Evolutionary conservation across 1,139 yeast species (phyloP), one percentile per base, ranked within the genome.

Genomic region (Debaryomyces sp.): DNA sequence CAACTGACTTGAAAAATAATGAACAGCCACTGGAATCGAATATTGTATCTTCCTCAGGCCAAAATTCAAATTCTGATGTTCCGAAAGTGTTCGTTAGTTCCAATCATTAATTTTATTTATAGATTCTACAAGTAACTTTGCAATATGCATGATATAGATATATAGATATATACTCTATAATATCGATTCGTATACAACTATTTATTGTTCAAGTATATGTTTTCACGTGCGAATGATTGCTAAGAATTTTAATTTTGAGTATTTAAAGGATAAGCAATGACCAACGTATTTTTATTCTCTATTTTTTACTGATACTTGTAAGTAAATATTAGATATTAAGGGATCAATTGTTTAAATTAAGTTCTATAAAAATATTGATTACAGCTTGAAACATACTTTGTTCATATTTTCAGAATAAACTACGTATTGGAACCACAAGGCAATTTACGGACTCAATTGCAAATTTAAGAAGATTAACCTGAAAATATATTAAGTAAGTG

Each of bases 401-500:
- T n/a, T 22, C 1, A 22, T 35, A 35, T 23, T 21, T 33, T n/a
- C 39, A 12, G 6, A 12, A 27, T 35, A 35, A 12, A 22, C 4
- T 6, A 8, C 27, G 12, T 23, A 23, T 30, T 27, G 3, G n/a
- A 5, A 12, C 5, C n/a, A n/a, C 18, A 22, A 15, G 10, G 42
- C 24, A 39, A 18, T 26, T 15, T 27, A 15, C 8, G 12, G 24
- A 39, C n/a, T 26, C 13, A 35, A 35, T 35, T 35, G 26, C 26
- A 21, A 21, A n/a, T 13, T 4, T 47, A 48, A 17, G 72, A 70
- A 61, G 55, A 47, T 56, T 49, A 37, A 49, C 67, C n/a, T 57
- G 17, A 13, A 30, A 24, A 18, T 32, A 41, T 10, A 32, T 21
- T 34, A 21, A 21, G 18, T 24, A 23, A 17, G 22, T 18, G 15